Base-by-base conservation (phyloP, 345 rosid genomes). In the Rhodomyrtus tomentosa region DNA sequence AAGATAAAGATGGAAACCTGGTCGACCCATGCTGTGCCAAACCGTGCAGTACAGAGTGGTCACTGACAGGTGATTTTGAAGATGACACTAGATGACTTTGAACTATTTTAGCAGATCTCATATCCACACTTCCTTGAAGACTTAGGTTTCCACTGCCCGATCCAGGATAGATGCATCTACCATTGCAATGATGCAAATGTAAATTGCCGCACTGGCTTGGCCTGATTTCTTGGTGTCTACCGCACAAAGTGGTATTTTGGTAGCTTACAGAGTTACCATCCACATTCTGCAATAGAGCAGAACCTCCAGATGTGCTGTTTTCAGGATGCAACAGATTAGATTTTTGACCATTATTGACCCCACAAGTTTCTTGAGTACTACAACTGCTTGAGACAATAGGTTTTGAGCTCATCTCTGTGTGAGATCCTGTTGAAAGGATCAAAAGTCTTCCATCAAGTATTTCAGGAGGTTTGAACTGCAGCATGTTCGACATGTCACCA, bases 381-480 rank as follows among this genome's bases (percentile, higher is more conserved):
- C 40, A 36, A 45, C 45, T 36, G 45, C 76, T 38, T 32, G 45
- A 32, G 54, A 68, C 84, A 50, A 32, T 72, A 40, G 53, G 38
- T 24, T 49, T 68, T 36, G 83, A 59, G 56, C 84, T 42, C 59
- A 85, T 52, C 84, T 83, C 85, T 55, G 80, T 45, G 84, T 62
- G 53, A 83, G 36, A 36, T 29, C 89, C 84, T 55, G 49, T 81
- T 54, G 86, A 86, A 81, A 84, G 87, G 51, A 81, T 87, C 74
- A 86, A 87, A 84, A 81, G 80, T 80, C 73, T 81, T 36, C 87
- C 90, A 89, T 87, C 85, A 48, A 84, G 85, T 24, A 80, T 72
- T 82, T 84, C 83, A 27, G 80, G 83, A 82, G 81, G 40, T 82
- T 50, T 82, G 48, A 55, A 45, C 32, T 36, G 55, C 86, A 50